Evolutionary conservation across 2,329 filamentous ascomycete species (phyloP).

Genomic region (Plectosphaerella sp.): DNA sequence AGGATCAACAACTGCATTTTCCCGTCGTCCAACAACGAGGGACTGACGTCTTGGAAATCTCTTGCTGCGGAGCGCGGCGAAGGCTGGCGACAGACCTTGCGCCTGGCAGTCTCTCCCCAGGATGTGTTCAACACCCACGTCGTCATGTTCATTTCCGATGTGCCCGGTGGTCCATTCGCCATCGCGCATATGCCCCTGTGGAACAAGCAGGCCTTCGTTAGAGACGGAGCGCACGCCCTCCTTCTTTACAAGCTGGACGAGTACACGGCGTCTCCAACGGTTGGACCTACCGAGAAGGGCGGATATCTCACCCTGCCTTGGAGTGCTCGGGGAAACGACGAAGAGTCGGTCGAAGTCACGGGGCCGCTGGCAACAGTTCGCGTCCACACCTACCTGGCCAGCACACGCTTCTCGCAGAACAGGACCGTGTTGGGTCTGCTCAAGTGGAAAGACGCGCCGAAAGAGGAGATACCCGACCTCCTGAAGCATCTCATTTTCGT

Average conservation of each 20-base stretch:
- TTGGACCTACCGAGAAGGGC: slow-evolving; percentile 65
- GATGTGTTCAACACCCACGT: slow-evolving; percentile 82
- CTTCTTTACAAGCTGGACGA: slow-evolving; percentile 91
- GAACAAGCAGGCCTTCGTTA: slow-evolving; percentile 85
- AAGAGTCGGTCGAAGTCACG: slow-evolving; percentile 68
- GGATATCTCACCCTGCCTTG: slow-evolving; percentile 85
- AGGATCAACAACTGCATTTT: slow-evolving; percentile 86
- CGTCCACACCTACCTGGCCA: slow-evolving; percentile 84
- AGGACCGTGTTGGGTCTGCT: slow-evolving; percentile 77
- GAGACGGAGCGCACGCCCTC: slow-evolving; percentile 77
- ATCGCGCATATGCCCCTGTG: slow-evolving; percentile 91
- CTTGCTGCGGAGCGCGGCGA: slow-evolving; percentile 74
- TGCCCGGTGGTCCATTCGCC: slow-evolving; percentile 83
- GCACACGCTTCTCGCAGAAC: slow-evolving; percentile 92
- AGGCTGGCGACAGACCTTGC: slow-evolving; percentile 83
- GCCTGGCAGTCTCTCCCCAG: slow-evolving; percentile 70
- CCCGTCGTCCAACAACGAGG: slow-evolving; percentile 74
- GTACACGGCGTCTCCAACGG: slow-evolving; percentile 60
- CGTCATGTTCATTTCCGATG: slow-evolving; percentile 84
- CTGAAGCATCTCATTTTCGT: slow-evolving; percentile 87
- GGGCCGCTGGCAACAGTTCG: slow-evolving; percentile 76
- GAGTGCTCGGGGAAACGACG: slow-evolving; percentile 62
- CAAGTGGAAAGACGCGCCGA: slow-evolving; percentile 75
- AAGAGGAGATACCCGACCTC: slow-evolving; percentile 67
- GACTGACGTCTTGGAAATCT: slow-evolving; percentile 83